These are phyloP conservation scores for Coniochaeta hoffmannii DNA, from an alignment of 2,329 filamentous ascomycete genomes.

Conservation along the genomic window DNA sequence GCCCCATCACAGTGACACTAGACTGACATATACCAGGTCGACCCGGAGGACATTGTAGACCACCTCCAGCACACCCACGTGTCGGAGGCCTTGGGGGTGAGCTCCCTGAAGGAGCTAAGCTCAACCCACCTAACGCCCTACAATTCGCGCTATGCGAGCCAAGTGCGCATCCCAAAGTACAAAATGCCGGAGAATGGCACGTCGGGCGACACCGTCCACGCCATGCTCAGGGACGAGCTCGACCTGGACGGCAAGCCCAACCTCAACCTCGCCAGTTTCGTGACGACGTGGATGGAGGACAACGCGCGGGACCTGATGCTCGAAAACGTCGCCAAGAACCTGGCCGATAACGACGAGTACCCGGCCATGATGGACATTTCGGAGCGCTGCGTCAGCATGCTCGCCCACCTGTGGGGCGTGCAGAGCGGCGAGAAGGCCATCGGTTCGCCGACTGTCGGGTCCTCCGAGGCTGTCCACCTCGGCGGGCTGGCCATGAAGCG, in stretches of 20 bases:
- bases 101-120: slow-evolving; percentile 24
- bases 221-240: slow-evolving; percentile 56
- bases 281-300: slow-evolving; percentile 64
- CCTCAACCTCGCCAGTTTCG: slow-evolving; percentile 63
- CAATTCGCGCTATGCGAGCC: slow-evolving; percentile 46
- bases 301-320: slow-evolving; percentile 57
- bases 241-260: slow-evolving; percentile 60
- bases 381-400: slow-evolving; percentile 60
- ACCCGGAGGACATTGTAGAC: slow-evolving; percentile 48
- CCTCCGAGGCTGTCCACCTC: slow-evolving; percentile 63
- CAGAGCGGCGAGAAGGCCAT: slow-evolving; percentile 56
- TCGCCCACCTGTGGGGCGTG: slow-evolving; percentile 59
- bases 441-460: slow-evolving; percentile 63
- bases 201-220: slow-evolving; percentile 55
- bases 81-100: slow-evolving; percentile 15
- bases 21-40: slow-evolving; percentile 27
- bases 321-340: slow-evolving; percentile 63
- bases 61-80: slow-evolving; percentile 38
- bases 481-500: slow-evolving; percentile 68
- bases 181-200: slow-evolving; percentile 48
- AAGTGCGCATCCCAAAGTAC: slow-evolving; percentile 52
- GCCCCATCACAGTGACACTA: neutral
- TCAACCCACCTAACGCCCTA: slow-evolving; percentile 50
- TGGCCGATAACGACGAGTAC: slow-evolving; percentile 64
- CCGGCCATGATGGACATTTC: slow-evolving; percentile 53